Conservation (phyloP, 495 filamentous ascomycete genomes). For the Penicillium cinerascens region DNA sequence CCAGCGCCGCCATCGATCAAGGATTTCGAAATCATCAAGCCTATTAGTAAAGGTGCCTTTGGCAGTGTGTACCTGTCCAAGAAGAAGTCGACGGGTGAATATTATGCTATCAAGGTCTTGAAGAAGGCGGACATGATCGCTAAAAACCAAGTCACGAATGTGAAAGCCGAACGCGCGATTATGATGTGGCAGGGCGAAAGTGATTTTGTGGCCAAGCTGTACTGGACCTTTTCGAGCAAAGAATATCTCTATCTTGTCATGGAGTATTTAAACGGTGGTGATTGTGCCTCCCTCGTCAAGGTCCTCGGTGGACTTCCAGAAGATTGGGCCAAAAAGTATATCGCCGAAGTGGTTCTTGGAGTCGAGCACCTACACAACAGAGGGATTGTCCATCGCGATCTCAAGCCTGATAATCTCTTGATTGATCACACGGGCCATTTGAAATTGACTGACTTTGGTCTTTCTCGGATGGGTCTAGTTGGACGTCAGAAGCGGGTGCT, state of each 20-base stretch:
- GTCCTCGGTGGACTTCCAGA: conserved; percentile 85
- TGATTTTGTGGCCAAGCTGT: conserved; percentile 97
- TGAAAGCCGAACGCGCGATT: conserved; percentile 97
- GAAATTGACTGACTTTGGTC: conserved; percentile 95
- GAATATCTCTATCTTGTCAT: conserved; percentile 98
- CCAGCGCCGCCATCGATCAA: conserved; percentile 94
- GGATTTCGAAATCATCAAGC: conserved; percentile 99
- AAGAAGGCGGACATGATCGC: conserved; percentile 99
- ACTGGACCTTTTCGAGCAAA: conserved; percentile 99
- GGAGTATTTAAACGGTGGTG: conserved; percentile 97
- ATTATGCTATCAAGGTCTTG: conserved; percentile 96
- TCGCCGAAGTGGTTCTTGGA: conserved; percentile 91
- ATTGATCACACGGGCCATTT: conserved; percentile 97
- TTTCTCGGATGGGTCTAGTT: conserved; percentile 95
- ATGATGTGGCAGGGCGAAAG: conserved; percentile 99
- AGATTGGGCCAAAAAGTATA: conserved; percentile 96
- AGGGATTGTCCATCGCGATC: conserved; percentile 91
- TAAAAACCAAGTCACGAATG: conserved; percentile 98
- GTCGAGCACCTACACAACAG: conserved; percentile 92
- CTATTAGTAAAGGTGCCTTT: conserved; percentile 98
- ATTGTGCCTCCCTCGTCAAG: conserved; percentile 95
- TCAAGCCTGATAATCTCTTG: conserved; percentile 95
- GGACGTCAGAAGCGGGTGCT: conserved; percentile 92
- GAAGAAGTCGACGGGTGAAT: conserved; percentile 97
- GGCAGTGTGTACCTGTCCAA: conserved; percentile 97